phyloP scores from a whole-genome alignment of 2,329 filamentous ascomycete genomes.

The Pseudocercospora cruenta region DNA sequence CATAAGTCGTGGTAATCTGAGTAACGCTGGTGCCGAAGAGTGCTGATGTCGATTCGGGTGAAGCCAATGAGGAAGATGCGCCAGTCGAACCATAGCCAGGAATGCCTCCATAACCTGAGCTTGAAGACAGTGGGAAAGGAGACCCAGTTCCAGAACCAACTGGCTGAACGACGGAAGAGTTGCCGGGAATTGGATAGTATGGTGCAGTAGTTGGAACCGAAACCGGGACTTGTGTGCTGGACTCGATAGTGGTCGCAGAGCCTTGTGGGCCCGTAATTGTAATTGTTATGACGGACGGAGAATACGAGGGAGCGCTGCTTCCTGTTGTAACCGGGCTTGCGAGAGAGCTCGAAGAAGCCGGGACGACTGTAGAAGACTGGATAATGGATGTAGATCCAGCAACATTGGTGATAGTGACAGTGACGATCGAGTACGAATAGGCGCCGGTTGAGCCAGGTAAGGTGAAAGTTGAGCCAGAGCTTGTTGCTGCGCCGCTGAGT shows the following conservation, averaged over 20 bases:
- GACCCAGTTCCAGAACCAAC: conserved; percentile 12
- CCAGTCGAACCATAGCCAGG: conserved; percentile 12
- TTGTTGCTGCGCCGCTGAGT: conserved; percentile 13
- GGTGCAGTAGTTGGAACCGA: conserved; percentile 11
- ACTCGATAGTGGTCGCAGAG: conserved; percentile 16
- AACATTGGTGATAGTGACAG: conserved; percentile 23
- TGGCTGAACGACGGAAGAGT: conserved; percentile 16
- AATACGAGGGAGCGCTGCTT: conserved; percentile 19
- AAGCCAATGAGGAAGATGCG: conserved; percentile 2
- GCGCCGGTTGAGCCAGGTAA: conserved; percentile 21
- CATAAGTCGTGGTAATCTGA: conserved; percentile 22
- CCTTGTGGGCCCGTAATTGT: conserved; percentile 20
- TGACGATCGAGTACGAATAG: conserved; percentile 24
- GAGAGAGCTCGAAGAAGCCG: conserved; percentile 12
- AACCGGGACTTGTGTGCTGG: conserved; percentile 19
- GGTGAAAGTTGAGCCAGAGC: conserved; percentile 18
- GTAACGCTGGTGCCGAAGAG: conserved; percentile 17
- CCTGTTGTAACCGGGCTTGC: not conserved
- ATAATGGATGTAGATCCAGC: conserved; percentile 11
- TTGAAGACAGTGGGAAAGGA: conserved; percentile 7
- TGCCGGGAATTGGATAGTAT: conserved; percentile 18
- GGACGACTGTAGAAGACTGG: conserved; percentile 16
- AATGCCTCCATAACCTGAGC: conserved; percentile 7
- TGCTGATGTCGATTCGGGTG: conserved; percentile 15
- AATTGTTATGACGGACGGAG: conserved; percentile 19